Base-by-base conservation (phyloP, 2,329 filamentous ascomycete genomes). In the Pseudogymnoascus sp. region DNA sequence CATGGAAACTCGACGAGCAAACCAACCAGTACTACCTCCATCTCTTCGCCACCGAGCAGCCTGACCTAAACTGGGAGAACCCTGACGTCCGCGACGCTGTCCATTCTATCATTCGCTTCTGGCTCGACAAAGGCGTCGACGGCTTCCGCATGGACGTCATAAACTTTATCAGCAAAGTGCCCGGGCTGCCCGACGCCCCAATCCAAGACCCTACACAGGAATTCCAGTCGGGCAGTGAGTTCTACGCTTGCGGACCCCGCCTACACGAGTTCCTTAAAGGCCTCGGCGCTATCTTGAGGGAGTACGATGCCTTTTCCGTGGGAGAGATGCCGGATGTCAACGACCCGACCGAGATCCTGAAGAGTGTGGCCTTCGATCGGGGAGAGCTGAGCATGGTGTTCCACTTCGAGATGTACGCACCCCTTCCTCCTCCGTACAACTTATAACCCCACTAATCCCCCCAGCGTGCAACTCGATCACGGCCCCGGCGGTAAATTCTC, bases 61-160 rank as follows among this genome's bases (percentile, higher is more conserved):
- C 89, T 0, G 89, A 92, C 67, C 77, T 92, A n/a, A 92, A 92
- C 70, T 92, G 89, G 88, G 86, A 90, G 62, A 86, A 87, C 55
- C 78, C 80, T 0, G 81, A 82, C 1, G 85, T 88, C 5, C 82
- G 87, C 5, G 77, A 84, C 59, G 89, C 85, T 0, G 86, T 91
- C 1, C 87, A 90, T 68, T 78, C 85, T 5, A 83, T 87, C 4
- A 86, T 91, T 80, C 78, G 79, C 0, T 92, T 91, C 72, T 92
- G 89, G 89, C 79, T 92, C 0, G 79, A 90, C 62, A 82, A 83
- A 5, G 83, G 77, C 49, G 79, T 82, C 64, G 78, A 80, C 66
- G 72, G 72, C 1, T 89, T 88, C 73, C 79, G 86, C 4, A 85
- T 88, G 74, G 86, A 89, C 64, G 85, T 86, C 0, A 86, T 89